Percentiles rank a stretch among this genome's conserved stretches.
Conservation (phyloP, 208 protist species). For the Leishmania lainsoni region DNA sequence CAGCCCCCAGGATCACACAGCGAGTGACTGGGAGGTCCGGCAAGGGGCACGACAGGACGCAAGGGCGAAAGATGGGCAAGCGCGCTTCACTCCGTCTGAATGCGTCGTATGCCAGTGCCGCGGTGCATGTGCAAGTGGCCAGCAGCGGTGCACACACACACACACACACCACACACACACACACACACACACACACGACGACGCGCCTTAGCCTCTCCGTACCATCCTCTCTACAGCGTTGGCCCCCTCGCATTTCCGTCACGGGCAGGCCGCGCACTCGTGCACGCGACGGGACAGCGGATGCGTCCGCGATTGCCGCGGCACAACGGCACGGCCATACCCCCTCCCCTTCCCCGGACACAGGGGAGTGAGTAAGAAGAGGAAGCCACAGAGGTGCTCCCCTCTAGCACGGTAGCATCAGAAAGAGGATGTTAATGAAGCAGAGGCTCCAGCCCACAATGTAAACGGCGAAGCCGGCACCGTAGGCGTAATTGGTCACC, state of each 20-base stretch:
- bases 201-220: too few species aligned
- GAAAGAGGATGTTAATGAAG: too few species aligned
- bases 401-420: too few species aligned
- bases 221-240: too few species aligned
- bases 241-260: too few species aligned
- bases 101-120: not conserved
- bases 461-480: too few species aligned
- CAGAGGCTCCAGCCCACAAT: too few species aligned
- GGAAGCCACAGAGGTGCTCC: too few species aligned
- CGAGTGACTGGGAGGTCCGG: not conserved
- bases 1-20: not conserved
- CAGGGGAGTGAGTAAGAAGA: too few species aligned
- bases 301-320: not conserved
- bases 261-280: not conserved
- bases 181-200: not conserved
- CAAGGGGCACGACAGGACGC: too few species aligned
- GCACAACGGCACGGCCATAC: not conserved
- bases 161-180: not conserved
- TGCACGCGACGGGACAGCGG: not conserved
- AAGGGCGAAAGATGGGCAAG: not conserved
- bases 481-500: too few species aligned
- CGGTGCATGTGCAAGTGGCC: not conserved
- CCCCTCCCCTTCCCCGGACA: too few species aligned
- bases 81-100: not conserved
- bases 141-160: not conserved